Evolutionary conservation across 371 early-diverging fungal genomes (phyloP), one percentile per base, ranked within the genome.

Genomic region (Actinomortierella ambigua): DNA sequence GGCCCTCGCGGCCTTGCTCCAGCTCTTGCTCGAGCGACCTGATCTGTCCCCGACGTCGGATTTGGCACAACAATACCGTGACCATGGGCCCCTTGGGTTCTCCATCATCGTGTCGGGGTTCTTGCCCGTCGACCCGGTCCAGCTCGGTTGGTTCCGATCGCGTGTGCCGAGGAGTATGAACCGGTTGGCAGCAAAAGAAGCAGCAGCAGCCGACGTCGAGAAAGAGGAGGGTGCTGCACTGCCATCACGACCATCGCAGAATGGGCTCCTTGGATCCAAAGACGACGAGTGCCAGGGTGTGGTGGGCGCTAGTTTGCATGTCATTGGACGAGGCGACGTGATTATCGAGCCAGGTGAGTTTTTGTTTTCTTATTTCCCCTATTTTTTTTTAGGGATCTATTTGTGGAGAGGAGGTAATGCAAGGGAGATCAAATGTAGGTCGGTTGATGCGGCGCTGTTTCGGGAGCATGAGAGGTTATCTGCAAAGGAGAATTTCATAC

Each of bases 41-140:
- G 67, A 60, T 22, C 50, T 57, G 40, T 53, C 44, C 34, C n/a
- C n/a, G n/a, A n/a, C n/a, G n/a, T n/a, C n/a, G n/a, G n/a, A n/a
- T n/a, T n/a, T n/a, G n/a, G n/a, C n/a, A n/a, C n/a, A n/a, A 4
- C 34, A 34, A 34, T 34, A 11, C 34, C 34, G 52, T n/a, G n/a
- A n/a, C 0, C 82, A 83, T 55, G 79, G 79, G 3, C 79, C 84
- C 3, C 82, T 87, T 47, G 79, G 77, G 55, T 91, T 89, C 75
- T 76, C 85, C 17, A 84, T 88, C 50, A 61, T 86, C 23, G 75
- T 85, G 22, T 84, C 86, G 23, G 89, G 89, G 29, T 91, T 89
- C 55, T 65, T 81, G 22, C 80, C 86, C 1, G 76, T 73, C 27
- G 82, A 84, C 18, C 22, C 54, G 0, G 81, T 77, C 17, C 77